Evolutionary conservation across 257 asterid genomes (phyloP).

Genomic region (Ligustrum vulgare): DNA sequence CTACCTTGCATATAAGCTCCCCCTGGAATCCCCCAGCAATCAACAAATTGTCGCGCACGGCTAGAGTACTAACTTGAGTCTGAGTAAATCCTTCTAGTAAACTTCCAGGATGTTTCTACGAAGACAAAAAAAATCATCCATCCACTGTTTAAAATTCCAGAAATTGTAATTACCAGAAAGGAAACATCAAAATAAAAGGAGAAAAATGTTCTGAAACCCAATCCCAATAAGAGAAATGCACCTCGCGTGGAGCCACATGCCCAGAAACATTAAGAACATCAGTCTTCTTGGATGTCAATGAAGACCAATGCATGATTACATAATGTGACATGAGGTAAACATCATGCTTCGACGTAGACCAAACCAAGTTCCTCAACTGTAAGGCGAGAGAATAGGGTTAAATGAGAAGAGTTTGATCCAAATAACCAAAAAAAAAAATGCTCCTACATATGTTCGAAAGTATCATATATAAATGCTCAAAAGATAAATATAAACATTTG

Average conservation of each 20-base stretch:
- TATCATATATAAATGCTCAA: not conserved
- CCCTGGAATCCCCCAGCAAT: slow-evolving; percentile 68
- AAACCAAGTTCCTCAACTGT: slow-evolving; percentile 67
- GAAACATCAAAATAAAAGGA: not conserved
- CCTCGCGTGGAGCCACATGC: slow-evolving; percentile 63
- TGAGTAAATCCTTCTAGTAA: slow-evolving; percentile 59
- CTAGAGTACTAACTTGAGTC: slow-evolving; percentile 61
- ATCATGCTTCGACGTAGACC: slow-evolving; percentile 70
- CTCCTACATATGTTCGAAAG: not conserved
- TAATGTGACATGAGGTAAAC: slow-evolving; percentile 66
- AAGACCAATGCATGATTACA: slow-evolving; percentile 60
- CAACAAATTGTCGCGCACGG: slow-evolving; percentile 52
- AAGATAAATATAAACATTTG: not conserved
- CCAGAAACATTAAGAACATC: slow-evolving; percentile 69
- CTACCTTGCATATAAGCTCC: slow-evolving; percentile 65
- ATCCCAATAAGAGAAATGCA: slow-evolving; percentile 19
- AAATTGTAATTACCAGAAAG: not conserved
- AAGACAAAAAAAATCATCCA: slow-evolving; percentile 5
- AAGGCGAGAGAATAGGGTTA: slow-evolving; percentile 5
- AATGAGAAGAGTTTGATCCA: not conserved
- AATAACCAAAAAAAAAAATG: not conserved
- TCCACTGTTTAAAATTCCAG: not conserved
- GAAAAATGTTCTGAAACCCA: slow-evolving; percentile 6
- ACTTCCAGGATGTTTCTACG: slow-evolving; percentile 60
- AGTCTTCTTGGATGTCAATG: slow-evolving; percentile 50